A percentile compares a stretch with the other conserved stretches of the same genome.
phyloP scores from a whole-genome alignment of 352 stramenopile species.

The Peronospora belbahrii region DNA sequence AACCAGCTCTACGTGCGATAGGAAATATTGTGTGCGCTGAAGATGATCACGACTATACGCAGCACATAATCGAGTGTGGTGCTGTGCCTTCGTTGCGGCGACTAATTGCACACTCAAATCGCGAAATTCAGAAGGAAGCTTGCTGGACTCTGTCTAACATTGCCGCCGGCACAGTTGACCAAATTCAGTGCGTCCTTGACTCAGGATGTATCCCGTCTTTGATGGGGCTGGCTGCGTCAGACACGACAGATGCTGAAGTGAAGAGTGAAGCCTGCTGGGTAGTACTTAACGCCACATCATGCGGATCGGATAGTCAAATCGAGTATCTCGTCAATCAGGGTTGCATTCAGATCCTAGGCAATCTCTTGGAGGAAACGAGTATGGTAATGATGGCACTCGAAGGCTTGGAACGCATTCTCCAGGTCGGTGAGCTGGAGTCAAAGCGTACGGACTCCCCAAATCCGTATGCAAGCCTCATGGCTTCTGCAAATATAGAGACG shows the following conservation, averaged over 20 bases:
- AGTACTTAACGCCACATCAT: conserved; percentile 96
- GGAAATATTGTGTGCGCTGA: conserved; percentile 99
- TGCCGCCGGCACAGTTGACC: conserved; percentile 92
- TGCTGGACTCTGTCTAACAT: conserved; percentile 97
- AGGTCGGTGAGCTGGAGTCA: conserved; percentile 89
- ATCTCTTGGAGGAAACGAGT: conserved; percentile 91
- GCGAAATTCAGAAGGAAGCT: conserved; percentile 98
- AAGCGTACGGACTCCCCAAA: conserved; percentile 81
- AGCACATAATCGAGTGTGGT: conserved; percentile 95
- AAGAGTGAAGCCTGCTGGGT: conserved; percentile 98
- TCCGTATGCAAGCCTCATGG: conserved; percentile 86
- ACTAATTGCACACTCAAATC: conserved; percentile 93
- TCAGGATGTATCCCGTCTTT: conserved; percentile 92
- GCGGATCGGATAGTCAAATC: conserved; percentile 93
- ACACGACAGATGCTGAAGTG: conserved; percentile 92
- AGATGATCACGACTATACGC: conserved; percentile 88
- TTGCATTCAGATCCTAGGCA: conserved; percentile 83
- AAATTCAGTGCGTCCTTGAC: conserved; percentile 97
- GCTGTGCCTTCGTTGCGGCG: conserved; percentile 90
- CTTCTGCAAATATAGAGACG: conserved; percentile 88
- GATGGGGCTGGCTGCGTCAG: conserved; percentile 89
- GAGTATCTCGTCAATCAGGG: conserved; percentile 85
- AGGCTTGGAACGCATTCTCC: conserved; percentile 94
- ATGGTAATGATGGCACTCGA: conserved; percentile 99
- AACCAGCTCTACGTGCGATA: conserved; percentile 94